Conservation (phyloP, 345 rosid genomes). For the Ceriops zippeliana region DNA sequence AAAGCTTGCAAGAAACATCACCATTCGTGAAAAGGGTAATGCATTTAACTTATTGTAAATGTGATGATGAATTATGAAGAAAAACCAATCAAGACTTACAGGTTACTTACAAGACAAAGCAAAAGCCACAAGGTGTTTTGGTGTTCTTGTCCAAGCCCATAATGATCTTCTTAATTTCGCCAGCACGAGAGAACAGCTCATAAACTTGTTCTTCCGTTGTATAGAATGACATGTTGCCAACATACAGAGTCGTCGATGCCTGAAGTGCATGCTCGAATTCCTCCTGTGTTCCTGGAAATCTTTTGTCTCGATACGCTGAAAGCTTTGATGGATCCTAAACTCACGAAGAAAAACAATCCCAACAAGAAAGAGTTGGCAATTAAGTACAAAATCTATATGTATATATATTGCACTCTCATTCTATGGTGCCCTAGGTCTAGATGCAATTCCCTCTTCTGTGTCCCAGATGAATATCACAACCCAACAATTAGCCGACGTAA, state of each 20-base stretch:
- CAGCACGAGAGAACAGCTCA: slow-evolving; percentile 92
- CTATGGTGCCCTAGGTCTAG: no score
- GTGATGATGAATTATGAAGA: background rate
- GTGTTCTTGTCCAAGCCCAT: slow-evolving; percentile 97
- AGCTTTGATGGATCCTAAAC: slow-evolving; percentile 71
- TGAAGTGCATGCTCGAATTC: slow-evolving; percentile 77
- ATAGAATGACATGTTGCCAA: slow-evolving; percentile 94
- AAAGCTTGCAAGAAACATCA: no score
- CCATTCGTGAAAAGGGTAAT: no score
- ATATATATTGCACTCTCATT: no score
- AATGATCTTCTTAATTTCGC: slow-evolving; percentile 90
- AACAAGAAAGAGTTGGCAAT: background rate
- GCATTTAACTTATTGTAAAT: no score
- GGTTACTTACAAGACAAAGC: slow-evolving; percentile 67
- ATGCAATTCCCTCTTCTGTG: no score
- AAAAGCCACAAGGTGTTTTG: slow-evolving; percentile 97
- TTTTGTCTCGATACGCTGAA: slow-evolving; percentile 81
- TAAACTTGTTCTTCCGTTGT: slow-evolving; percentile 97
- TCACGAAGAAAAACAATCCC: background rate
- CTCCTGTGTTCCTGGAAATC: slow-evolving; percentile 77
- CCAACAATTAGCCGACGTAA: no score
- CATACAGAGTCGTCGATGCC: slow-evolving; percentile 67
- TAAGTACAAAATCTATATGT: no score
- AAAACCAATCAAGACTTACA: background rate
- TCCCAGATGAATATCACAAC: no score